phyloP scores from a whole-genome alignment of 257 asterid genomes.

The Primulina tabacum region DNA sequence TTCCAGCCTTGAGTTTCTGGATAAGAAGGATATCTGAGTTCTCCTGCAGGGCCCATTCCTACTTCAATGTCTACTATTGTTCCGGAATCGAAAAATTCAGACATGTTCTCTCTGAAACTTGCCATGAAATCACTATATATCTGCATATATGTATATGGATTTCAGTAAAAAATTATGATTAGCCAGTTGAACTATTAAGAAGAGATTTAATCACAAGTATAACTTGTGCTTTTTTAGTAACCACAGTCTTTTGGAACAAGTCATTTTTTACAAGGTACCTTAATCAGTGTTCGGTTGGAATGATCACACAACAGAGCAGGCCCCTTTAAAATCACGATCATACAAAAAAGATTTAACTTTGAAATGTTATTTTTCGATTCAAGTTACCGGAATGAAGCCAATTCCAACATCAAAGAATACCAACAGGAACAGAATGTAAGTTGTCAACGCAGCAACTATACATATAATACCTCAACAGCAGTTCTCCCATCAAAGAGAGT shows the following conservation, averaged over 20 bases:
- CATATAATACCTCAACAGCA: constrained; percentile 53
- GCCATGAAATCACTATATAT: constrained; percentile 74
- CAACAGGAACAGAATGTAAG: neutral
- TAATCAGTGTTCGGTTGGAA: no score
- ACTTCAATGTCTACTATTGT: constrained; percentile 71
- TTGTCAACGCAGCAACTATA: neutral
- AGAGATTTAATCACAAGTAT: no score
- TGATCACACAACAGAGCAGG: no score
- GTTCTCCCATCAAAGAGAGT: constrained; percentile 70
- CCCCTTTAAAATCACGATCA: no score
- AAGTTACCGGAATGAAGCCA: neutral
- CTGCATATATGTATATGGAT: constrained; percentile 27
- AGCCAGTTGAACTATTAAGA: neutral
- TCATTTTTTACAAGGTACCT: no score
- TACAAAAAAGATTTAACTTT: no score
- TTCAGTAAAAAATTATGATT: neutral
- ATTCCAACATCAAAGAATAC: neutral
- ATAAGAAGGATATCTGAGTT: constrained; percentile 80
- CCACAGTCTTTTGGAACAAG: neutral
- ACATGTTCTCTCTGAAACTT: constrained; percentile 67
- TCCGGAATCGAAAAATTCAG: constrained; percentile 49
- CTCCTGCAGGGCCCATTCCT: constrained; percentile 91
- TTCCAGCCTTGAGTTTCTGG: constrained; percentile 72
- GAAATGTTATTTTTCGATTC: no score
- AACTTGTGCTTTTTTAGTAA: neutral